Conservation (phyloP, 345 rosid genomes). For the Heritiera fomes region DNA sequence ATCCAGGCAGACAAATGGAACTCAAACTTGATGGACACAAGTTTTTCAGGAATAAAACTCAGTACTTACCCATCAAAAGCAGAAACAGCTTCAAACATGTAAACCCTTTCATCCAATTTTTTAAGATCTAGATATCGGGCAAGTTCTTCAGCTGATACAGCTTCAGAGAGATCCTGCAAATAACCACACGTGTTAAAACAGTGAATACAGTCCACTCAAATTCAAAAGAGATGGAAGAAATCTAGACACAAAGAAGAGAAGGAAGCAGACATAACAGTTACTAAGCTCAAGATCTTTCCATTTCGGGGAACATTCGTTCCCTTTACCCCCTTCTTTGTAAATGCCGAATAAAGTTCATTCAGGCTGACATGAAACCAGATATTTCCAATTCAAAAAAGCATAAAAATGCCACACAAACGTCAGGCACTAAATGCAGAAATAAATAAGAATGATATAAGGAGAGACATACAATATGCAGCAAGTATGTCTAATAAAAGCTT, state of each 20-base stretch:
- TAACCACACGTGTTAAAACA: neutral
- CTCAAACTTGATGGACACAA: neutral
- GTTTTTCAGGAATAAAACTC: constrained; percentile 20
- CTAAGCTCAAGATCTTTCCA: neutral
- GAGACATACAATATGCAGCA: neutral
- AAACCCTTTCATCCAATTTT: constrained; percentile 90
- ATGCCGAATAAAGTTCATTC: neutral
- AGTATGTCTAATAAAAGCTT: neutral
- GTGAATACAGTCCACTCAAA: constrained; percentile 2
- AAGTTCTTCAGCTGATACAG: constrained; percentile 85
- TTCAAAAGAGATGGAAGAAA: constrained; percentile 6
- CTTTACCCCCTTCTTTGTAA: neutral
- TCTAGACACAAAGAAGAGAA: neutral
- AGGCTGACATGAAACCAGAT: neutral
- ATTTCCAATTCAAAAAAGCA: neutral
- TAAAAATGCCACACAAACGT: neutral
- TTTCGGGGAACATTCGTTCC: neutral
- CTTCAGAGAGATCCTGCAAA: constrained; percentile 84
- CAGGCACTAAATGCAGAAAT: neutral
- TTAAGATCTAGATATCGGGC: constrained; percentile 83
- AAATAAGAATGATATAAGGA: neutral
- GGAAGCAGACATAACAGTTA: constrained; percentile 7
- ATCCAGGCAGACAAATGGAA: neutral
- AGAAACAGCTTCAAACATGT: constrained; percentile 93
- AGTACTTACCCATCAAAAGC: constrained; percentile 75